A percentile compares a stretch with the other conserved stretches of the same genome.
Conservation (phyloP, 83 land plant species). For the Larix sibirica region DNA sequence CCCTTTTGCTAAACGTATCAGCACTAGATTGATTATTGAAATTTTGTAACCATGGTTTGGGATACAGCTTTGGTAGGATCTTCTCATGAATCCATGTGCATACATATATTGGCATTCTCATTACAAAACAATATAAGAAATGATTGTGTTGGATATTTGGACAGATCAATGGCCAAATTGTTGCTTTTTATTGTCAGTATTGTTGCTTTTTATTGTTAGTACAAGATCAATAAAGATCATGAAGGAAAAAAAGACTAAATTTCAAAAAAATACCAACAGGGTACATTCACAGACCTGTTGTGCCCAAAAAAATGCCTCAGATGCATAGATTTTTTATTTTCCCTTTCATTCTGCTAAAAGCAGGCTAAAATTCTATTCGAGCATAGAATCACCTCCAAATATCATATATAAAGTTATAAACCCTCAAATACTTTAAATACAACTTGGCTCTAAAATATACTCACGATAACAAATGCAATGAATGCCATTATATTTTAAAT, state of each 20-base stretch:
- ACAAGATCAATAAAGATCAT: no score
- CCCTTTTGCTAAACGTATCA: background rate
- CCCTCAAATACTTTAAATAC: background rate
- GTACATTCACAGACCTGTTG: no score
- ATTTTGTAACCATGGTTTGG: background rate
- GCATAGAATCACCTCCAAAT: background rate
- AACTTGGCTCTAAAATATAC: background rate
- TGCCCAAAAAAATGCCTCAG: no score
- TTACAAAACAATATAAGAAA: background rate
- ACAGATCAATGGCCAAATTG: background rate
- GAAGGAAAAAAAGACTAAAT: no score
- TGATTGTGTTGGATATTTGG: background rate
- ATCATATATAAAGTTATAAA: background rate
- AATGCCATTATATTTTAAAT: no score
- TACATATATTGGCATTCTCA: background rate
- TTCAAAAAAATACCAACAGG: no score
- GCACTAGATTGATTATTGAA: background rate
- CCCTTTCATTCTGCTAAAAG: no score
- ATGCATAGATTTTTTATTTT: no score
- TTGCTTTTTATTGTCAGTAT: background rate
- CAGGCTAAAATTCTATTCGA: background rate
- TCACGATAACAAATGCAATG: background rate
- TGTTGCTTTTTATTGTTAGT: background rate
- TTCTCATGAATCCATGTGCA: background rate
- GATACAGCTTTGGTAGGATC: background rate